These are phyloP conservation scores for Sphagnum fallax DNA, from an alignment of 228 moss, liverwort and hornwort species.

Conservation along the genomic window DNA sequence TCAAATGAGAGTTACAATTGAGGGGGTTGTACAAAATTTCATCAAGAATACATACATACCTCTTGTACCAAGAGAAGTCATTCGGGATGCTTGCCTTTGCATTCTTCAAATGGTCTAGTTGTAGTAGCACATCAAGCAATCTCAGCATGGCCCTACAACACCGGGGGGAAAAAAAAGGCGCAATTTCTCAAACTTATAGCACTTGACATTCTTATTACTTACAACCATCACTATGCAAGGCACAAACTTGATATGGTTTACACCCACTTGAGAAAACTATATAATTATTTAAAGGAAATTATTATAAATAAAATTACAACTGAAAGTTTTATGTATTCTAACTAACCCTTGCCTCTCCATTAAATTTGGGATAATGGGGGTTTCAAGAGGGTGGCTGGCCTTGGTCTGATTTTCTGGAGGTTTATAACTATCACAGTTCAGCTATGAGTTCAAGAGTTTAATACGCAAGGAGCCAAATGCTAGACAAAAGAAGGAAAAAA, in stretches of 20 bases:
- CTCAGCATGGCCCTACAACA: conserved; percentile 73
- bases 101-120: conserved; percentile 94
- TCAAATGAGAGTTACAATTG: no score
- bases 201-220: not conserved
- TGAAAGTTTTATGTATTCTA: no score
- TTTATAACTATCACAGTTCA: not conserved
- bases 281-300: not conserved
- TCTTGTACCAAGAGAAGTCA: conserved; percentile 98
- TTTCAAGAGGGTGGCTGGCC: no score
- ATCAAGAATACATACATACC: conserved; percentile 21
- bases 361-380: not conserved
- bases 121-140: conserved; percentile 86
- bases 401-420: not conserved
- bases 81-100: conserved; percentile 97
- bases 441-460: not conserved
- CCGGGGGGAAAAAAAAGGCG: not conserved
- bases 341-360: no score
- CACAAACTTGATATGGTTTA: not conserved
- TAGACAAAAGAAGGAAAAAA: not conserved
- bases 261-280: not conserved
- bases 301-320: no score
- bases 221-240: not conserved
- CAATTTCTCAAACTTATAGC: no score
- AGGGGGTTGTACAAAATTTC: no score
- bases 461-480: not conserved